phyloP scores from a whole-genome alignment of 163 green algal genomes.

The Volvox carteri region DNA sequence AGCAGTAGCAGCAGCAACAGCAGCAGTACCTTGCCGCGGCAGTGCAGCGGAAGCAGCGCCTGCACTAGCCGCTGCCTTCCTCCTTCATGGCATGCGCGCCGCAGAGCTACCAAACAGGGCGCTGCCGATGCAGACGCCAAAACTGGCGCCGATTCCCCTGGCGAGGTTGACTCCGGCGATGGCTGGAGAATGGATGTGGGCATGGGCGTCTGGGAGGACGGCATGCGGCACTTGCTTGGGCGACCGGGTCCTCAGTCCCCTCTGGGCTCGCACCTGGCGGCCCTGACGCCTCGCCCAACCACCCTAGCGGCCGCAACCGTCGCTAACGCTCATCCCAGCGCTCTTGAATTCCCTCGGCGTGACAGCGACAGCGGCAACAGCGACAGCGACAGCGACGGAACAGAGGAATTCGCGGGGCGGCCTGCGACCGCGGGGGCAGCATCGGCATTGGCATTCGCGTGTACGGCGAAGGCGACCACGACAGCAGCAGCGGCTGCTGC shows the following conservation, averaged over 20 bases:
- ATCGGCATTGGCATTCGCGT: background rate
- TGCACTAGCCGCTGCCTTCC: background rate
- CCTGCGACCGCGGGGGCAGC: background rate
- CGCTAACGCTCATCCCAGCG: too few species aligned
- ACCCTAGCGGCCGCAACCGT: too few species aligned
- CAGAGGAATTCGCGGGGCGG: too few species aligned
- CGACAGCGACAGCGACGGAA: too few species aligned
- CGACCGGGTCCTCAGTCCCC: background rate
- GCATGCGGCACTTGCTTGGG: background rate
- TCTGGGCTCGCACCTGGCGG: too few species aligned
- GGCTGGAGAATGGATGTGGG: too few species aligned
- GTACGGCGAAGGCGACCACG: background rate
- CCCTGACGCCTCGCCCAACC: too few species aligned
- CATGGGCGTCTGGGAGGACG: background rate
- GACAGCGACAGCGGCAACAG: too few species aligned
- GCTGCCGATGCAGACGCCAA: background rate
- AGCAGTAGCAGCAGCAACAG: conserved; percentile 4
- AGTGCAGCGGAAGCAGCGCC: background rate
- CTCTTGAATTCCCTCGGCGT: too few species aligned
- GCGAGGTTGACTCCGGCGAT: too few species aligned
- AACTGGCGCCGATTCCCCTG: too few species aligned
- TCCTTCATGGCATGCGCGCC: background rate
- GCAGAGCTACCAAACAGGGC: too few species aligned
- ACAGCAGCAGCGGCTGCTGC: background rate
- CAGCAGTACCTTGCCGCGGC: background rate